A percentile compares a stretch with the other conserved stretches of the same genome.
These are phyloP conservation scores for Phytomonas sp. DNA, from an alignment of 208 protist genomes.

Conservation along the genomic window DNA sequence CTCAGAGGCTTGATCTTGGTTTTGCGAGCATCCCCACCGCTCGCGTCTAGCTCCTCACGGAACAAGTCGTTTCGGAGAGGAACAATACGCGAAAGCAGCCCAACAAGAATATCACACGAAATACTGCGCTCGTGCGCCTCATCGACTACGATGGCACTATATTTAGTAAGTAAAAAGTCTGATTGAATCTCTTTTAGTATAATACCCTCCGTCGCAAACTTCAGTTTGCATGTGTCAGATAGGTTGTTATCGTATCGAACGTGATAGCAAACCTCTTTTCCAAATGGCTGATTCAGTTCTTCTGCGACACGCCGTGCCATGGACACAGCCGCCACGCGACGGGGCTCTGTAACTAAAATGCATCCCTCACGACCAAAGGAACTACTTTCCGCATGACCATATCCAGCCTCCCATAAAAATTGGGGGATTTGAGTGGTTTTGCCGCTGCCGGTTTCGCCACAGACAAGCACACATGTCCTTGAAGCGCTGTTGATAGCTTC, in stretches of 20 bases:
- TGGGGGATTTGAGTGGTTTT: slow-evolving; percentile 96
- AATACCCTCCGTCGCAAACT: slow-evolving; percentile 99
- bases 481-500: slow-evolving; percentile 74
- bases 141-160: slow-evolving; percentile 98
- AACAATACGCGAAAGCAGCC: slow-evolving; percentile 97
- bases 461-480: slow-evolving; percentile 87
- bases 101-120: slow-evolving; percentile 96
- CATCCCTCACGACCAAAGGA: slow-evolving; percentile 65
- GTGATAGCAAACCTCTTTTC: slow-evolving; percentile 93
- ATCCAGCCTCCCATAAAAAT: slow-evolving; percentile 89
- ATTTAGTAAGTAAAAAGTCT: slow-evolving; percentile 93
- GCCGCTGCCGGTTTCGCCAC: slow-evolving; percentile 97
- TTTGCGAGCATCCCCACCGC: slow-evolving; percentile 36
- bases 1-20: slow-evolving; percentile 72
- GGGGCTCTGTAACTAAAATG: slow-evolving; percentile 97
- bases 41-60: slow-evolving; percentile 49
- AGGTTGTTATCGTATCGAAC: slow-evolving; percentile 98
- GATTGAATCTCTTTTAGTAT: slow-evolving; percentile 96
- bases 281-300: slow-evolving; percentile 89
- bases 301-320: slow-evolving; percentile 98
- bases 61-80: slow-evolving; percentile 89
- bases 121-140: slow-evolving; percentile 96
- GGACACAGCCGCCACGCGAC: slow-evolving; percentile 98
- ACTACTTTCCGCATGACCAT: slow-evolving; percentile 63
- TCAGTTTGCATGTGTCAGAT: slow-evolving; percentile 83